Evolutionary conservation across 192 early-diverging fungal genomes (phyloP).

Genomic region (Haplosporangium gracile): DNA sequence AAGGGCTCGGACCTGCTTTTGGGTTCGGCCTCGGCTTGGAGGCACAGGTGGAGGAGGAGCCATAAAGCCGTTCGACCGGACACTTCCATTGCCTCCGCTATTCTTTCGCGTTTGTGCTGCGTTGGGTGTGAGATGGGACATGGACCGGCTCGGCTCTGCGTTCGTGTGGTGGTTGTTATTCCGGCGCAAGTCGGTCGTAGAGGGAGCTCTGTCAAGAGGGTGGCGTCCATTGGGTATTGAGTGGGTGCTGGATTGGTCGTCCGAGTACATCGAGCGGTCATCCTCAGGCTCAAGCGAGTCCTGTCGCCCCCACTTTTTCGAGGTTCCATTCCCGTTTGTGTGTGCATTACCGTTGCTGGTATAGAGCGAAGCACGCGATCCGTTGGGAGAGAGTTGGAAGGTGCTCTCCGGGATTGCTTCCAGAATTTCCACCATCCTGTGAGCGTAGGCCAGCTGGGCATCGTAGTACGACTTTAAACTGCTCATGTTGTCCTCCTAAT

Average conservation of each 20-base stretch:
- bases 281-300: conserved; percentile 49
- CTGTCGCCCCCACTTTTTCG: conserved; percentile 31
- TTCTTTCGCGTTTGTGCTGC: conserved; percentile 50
- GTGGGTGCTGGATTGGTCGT: conserved; percentile 50
- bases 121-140: conserved; percentile 56
- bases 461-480: conserved; percentile 50
- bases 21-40: conserved; percentile 46
- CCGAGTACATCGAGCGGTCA: conserved; percentile 28
- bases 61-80: conserved; percentile 30
- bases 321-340: conserved; percentile 6
- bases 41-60: conserved; percentile 58
- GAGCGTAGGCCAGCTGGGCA: conserved; percentile 45
- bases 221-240: conserved; percentile 56
- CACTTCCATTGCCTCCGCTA: conserved; percentile 31
- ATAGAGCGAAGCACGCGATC: conserved; percentile 44
- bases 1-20: conserved; percentile 76
- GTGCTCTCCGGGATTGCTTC: conserved; percentile 51
- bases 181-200: conserved; percentile 34
- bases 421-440: conserved; percentile 41
- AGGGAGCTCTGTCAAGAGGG: conserved; percentile 61
- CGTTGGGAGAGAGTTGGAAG: conserved; percentile 33
- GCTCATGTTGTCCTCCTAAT: conserved; percentile 39
- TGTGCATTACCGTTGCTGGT: conserved; percentile 18
- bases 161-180: conserved; percentile 30
- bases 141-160: conserved; percentile 58